These are phyloP conservation scores for Torulaspora gathmanii DNA, from an alignment of 805 yeast genomes.

Conservation along the genomic window DNA sequence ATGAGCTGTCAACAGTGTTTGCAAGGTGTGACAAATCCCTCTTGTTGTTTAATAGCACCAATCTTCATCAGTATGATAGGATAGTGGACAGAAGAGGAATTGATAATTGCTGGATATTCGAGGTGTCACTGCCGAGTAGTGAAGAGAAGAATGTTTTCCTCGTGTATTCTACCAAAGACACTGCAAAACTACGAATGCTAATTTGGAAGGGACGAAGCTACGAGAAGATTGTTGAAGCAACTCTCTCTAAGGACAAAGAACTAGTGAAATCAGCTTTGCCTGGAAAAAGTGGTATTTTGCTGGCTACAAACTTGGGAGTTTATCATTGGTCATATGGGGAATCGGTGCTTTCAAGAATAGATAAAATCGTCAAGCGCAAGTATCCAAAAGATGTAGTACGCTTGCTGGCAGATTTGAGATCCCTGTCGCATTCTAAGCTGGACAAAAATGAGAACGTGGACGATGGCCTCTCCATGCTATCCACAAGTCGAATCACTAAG, in stretches of 20 bases:
- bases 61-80: conserved; percentile 32
- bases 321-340: conserved; percentile 26
- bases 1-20: conserved; percentile 29
- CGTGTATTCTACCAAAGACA: conserved; percentile 18
- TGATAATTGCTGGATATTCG: conserved; percentile 25
- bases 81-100: conserved; percentile 33
- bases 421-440: conserved; percentile 2
- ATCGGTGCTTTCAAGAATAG: conserved; percentile 16
- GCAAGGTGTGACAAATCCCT: conserved; percentile 26
- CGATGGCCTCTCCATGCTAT: conserved; percentile 12
- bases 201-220: conserved; percentile 31
- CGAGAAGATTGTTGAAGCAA: conserved; percentile 24
- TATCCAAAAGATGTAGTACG: conserved; percentile 22
- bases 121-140: conserved; percentile 5
- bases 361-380: conserved; percentile 19
- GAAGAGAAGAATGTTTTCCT: conserved; percentile 18
- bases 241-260: conserved; percentile 21
- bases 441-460: background rate
- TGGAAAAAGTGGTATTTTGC: conserved; percentile 16
- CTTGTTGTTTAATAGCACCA: conserved; percentile 28
- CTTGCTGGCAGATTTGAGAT: conserved; percentile 19
- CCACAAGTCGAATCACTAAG: conserved; percentile 14
- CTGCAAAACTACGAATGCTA: conserved; percentile 24
- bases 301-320: conserved; percentile 23
- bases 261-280: conserved; percentile 19